Evolutionary conservation across 2,329 filamentous ascomycete genomes (phyloP).

Genomic region (Aureobasidium sp.): DNA sequence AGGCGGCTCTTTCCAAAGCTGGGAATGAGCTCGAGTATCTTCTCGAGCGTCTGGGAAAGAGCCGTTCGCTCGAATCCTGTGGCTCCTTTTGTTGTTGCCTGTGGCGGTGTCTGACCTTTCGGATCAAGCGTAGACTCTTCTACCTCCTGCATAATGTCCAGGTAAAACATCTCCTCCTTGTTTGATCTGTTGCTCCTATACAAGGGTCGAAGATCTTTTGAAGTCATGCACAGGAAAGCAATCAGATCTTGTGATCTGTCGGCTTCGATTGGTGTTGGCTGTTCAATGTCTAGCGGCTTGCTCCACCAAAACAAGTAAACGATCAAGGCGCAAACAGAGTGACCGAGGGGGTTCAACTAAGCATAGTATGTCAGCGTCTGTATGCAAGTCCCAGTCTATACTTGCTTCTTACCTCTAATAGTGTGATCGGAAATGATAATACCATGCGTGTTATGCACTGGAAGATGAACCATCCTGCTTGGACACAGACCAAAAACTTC

Average conservation of each 20-base stretch:
- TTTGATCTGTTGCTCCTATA: background rate
- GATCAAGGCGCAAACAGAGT: background rate
- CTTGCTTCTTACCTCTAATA: background rate
- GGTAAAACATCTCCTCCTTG: background rate
- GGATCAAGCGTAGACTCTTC: background rate
- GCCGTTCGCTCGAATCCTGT: background rate
- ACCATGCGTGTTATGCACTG: background rate
- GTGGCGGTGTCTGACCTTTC: background rate
- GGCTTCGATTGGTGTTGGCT: background rate
- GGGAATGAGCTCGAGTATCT: background rate
- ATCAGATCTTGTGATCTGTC: background rate
- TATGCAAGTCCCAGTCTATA: background rate
- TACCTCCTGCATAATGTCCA: background rate
- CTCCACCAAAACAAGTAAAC: background rate
- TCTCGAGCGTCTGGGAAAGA: background rate
- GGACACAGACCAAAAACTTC: background rate
- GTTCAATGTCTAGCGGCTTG: background rate
- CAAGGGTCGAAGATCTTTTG: background rate
- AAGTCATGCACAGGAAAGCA: background rate
- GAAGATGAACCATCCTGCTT: background rate
- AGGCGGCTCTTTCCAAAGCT: background rate
- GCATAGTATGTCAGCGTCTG: background rate
- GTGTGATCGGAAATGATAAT: background rate
- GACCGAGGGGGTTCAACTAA: background rate
- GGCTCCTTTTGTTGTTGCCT: background rate